Evolutionary conservation across 1,284 basidiomycete genomes (phyloP), one percentile per base, ranked within the genome.

Genomic region (Apiotrichum sp.): DNA sequence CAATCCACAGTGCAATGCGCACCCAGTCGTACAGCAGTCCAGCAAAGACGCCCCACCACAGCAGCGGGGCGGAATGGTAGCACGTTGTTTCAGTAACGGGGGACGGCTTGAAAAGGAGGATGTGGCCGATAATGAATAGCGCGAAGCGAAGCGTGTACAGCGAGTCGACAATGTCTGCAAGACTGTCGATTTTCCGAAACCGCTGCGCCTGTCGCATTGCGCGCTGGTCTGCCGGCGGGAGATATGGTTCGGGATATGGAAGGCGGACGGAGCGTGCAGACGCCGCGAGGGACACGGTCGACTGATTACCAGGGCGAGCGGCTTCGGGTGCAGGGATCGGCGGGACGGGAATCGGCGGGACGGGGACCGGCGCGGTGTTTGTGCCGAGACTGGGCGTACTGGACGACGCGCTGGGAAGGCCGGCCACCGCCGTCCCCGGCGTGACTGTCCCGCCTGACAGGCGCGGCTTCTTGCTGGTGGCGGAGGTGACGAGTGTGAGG

Each of bases 41-140:
- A 2, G 55, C 56, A 61, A 70, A 62, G n/a, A 68, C 64, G 6
- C 62, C 67, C 69, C 69, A 71, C 66, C 69, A 71, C 2, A 70
- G 61, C 43, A 67, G 50, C 1, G 69, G 68, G 0, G 65, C 53
- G n/a, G 65, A 61, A 29, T 61, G 33, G 47, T 68, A 67, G 52
- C 70, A 72, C 35, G 65, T 58, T 9, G 55, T 10, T 1, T n/a
- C 29, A 3, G 39, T 22, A 1, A 56, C 39, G 1, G 65, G 63
- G 2, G 50, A 29, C 4, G 65, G 66, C 38, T 55, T 54, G 59
- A 70, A 66, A n/a, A 67, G 41, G 33, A 72, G 57, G 45, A 66
- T 43, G 46, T 69, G 63, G 38, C 64, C 65, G 2, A 64, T 52
- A 13, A 69, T 47, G 50, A 67, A 65, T 6, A 67, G 59, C 29